phyloP scores from a whole-genome alignment of 2,329 filamentous ascomycete genomes.

The Clarireedia sp. region DNA sequence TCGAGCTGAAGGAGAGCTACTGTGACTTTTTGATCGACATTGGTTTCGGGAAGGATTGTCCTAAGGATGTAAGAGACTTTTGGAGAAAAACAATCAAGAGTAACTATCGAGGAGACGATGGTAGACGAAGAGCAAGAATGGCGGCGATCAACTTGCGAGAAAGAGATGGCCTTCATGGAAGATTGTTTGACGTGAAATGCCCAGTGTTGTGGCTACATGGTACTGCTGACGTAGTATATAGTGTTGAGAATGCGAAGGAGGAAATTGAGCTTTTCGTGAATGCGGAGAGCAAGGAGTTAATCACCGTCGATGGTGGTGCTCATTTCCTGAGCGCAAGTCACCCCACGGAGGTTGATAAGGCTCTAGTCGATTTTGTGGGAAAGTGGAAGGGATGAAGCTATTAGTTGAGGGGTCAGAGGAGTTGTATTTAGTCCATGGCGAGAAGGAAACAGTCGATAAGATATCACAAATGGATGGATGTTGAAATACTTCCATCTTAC shows the following conservation, averaged over 20 bases:
- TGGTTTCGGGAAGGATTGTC: slow-evolving; percentile 35
- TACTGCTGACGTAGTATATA: slow-evolving; percentile 38
- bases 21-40: slow-evolving; percentile 37
- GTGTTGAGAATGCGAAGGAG: slow-evolving; percentile 34
- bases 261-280: slow-evolving; percentile 44
- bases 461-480: too few species aligned
- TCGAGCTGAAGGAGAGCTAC: slow-evolving; percentile 40
- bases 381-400: not conserved
- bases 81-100: slow-evolving; percentile 40
- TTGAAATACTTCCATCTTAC: too few species aligned
- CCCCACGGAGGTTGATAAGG: slow-evolving; percentile 11
- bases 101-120: slow-evolving; percentile 43
- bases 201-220: slow-evolving; percentile 42
- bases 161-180: slow-evolving; percentile 40
- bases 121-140: slow-evolving; percentile 40
- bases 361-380: slow-evolving; percentile 13
- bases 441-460: too few species aligned
- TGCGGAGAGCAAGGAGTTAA: slow-evolving; percentile 37
- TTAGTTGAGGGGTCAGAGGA: too few species aligned
- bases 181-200: slow-evolving; percentile 40
- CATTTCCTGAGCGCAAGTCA: slow-evolving; percentile 40
- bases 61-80: slow-evolving; percentile 33
- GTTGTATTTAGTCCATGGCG: too few species aligned
- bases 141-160: slow-evolving; percentile 38
- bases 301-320: slow-evolving; percentile 36